These are phyloP conservation scores for Pythium folliculosum DNA, from an alignment of 352 stramenopile genomes.

Conservation along the genomic window DNA sequence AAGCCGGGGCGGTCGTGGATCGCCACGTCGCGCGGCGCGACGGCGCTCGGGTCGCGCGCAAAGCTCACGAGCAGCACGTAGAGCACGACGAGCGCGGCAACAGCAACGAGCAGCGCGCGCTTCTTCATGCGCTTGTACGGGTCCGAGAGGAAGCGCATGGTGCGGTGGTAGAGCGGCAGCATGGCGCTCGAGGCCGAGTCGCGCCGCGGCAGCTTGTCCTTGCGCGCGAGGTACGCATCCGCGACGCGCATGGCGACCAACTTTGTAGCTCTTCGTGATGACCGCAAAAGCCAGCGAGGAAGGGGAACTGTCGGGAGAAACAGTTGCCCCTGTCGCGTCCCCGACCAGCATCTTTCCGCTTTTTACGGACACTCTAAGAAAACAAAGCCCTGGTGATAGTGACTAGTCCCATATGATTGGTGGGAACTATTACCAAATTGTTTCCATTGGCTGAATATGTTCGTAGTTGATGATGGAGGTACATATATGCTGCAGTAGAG, in stretches of 20 bases:
- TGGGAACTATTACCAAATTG: too few species aligned
- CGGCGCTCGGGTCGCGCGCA: slow-evolving; percentile 18
- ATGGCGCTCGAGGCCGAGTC: slow-evolving; percentile 21
- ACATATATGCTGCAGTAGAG: too few species aligned
- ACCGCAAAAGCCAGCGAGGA: neutral
- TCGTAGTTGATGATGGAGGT: too few species aligned
- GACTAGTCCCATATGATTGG: too few species aligned
- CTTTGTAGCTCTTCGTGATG: neutral
- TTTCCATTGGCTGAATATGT: too few species aligned
- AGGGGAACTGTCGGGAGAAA: slow-evolving; percentile 1
- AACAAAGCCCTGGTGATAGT: too few species aligned
- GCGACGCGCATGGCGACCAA: slow-evolving; percentile 10
- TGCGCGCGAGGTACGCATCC: slow-evolving; percentile 14
- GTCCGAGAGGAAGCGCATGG: slow-evolving; percentile 57
- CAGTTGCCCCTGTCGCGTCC: slow-evolving; percentile 4
- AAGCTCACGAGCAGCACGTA: slow-evolving; percentile 55
- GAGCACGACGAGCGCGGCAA: slow-evolving; percentile 54
- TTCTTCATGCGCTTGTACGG: slow-evolving; percentile 68
- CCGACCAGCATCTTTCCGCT: neutral
- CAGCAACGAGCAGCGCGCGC: slow-evolving; percentile 35
- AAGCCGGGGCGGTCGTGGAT: slow-evolving; percentile 28
- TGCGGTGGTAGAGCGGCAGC: slow-evolving; percentile 67
- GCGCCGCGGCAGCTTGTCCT: slow-evolving; percentile 14
- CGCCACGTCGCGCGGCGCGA: slow-evolving; percentile 8
- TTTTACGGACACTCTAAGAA: too few species aligned